Evolutionary conservation across 2,329 filamentous ascomycete genomes (phyloP).

Genomic region (Nemania diffusa): DNA sequence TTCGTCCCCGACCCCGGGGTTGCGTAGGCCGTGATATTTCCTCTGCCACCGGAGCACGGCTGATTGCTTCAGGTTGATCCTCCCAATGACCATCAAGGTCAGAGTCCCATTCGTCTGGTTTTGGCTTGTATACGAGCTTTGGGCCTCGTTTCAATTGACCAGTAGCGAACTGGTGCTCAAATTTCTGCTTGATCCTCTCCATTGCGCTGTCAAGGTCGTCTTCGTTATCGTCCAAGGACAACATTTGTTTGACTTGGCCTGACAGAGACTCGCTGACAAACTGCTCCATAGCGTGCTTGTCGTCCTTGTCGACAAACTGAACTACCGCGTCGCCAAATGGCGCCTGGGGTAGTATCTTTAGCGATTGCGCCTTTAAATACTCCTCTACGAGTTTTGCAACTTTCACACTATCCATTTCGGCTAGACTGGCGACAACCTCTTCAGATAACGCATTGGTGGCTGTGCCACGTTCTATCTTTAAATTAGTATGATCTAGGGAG

Average conservation of each 20-base stretch:
- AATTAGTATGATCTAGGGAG: slow-evolving; percentile 31
- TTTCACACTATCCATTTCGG: slow-evolving; percentile 77
- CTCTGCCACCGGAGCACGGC: slow-evolving; percentile 49
- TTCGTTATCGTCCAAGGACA: slow-evolving; percentile 72
- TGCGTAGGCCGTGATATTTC: slow-evolving; percentile 36
- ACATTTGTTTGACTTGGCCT: slow-evolving; percentile 75
- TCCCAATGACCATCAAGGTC: slow-evolving; percentile 89
- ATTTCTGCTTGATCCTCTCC: slow-evolving; percentile 74
- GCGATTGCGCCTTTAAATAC: slow-evolving; percentile 87
- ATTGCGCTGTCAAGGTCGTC: slow-evolving; percentile 79
- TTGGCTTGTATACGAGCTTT: slow-evolving; percentile 73
- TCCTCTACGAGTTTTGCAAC: slow-evolving; percentile 90
- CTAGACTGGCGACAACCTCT: slow-evolving; percentile 69
- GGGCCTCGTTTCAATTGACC: slow-evolving; percentile 67
- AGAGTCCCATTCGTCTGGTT: slow-evolving; percentile 86
- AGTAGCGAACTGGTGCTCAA: slow-evolving; percentile 76
- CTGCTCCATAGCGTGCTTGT: slow-evolving; percentile 88
- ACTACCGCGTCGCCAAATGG: slow-evolving; percentile 92
- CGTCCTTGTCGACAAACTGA: slow-evolving; percentile 94
- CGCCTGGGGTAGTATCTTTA: slow-evolving; percentile 92
- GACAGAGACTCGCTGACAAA: slow-evolving; percentile 79
- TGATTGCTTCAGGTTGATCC: slow-evolving; percentile 75
- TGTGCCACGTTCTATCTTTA: slow-evolving; percentile 50
- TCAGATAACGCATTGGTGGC: slow-evolving; percentile 69
- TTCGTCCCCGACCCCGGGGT: slow-evolving; percentile 48